Percentiles rank a stretch among this genome's conserved stretches.
phyloP scores from a whole-genome alignment of 495 filamentous ascomycete genomes.

The Trichocladium antarcticum region DNA sequence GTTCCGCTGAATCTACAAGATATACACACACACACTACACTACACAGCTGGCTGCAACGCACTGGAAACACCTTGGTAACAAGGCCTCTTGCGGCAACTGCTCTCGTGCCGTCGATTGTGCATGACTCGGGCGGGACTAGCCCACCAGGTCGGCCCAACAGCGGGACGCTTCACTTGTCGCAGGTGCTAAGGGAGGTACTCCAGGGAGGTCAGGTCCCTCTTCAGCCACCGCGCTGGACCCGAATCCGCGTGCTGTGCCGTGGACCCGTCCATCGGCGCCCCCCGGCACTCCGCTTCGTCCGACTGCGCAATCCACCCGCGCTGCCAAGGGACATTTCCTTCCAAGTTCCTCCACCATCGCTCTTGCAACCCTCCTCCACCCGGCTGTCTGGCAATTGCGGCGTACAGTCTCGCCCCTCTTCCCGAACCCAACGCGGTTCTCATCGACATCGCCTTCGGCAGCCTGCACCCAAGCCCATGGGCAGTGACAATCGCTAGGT shows the following conservation, averaged over 20 bases:
- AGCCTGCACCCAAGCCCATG: slow-evolving; percentile 29
- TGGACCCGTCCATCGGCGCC: slow-evolving; percentile 8
- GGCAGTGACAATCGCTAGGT: slow-evolving; percentile 37
- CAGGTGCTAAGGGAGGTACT: too few species aligned
- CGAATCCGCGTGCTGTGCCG: background rate
- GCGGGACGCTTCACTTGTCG: background rate
- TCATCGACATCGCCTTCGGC: background rate
- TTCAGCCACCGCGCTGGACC: background rate
- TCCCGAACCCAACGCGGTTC: background rate
- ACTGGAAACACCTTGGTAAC: too few species aligned
- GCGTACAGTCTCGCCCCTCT: background rate
- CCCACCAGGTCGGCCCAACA: background rate
- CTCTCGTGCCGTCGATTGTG: too few species aligned
- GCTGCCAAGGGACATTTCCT: slow-evolving; percentile 17
- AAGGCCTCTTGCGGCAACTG: too few species aligned
- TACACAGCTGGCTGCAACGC: too few species aligned
- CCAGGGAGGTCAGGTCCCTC: background rate
- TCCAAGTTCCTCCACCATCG: slow-evolving; percentile 11
- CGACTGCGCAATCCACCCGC: slow-evolving; percentile 16
- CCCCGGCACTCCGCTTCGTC: slow-evolving; percentile 9
- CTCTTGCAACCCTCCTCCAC: slow-evolving; percentile 1
- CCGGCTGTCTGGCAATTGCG: background rate
- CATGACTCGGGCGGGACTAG: background rate
- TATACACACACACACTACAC: too few species aligned
- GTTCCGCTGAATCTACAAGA: too few species aligned